Evolutionary conservation across 768 basidiomycete species (phyloP).

Genomic region (Rubroboletus pulcherrimus): DNA sequence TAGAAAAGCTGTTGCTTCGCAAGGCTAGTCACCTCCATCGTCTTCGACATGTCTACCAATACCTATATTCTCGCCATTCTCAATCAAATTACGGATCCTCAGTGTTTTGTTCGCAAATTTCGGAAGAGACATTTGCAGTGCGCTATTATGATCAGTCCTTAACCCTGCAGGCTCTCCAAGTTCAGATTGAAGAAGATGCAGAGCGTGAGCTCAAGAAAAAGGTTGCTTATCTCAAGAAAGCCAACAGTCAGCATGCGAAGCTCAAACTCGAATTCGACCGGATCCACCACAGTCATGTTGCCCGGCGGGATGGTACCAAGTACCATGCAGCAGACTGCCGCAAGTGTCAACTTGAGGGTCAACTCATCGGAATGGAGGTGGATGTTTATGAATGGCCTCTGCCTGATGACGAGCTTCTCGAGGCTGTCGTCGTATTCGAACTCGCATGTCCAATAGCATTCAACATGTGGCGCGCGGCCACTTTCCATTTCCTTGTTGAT

Average conservation of each 20-base stretch:
- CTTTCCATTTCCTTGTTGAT: constrained; percentile 31
- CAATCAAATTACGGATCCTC: constrained; percentile 20
- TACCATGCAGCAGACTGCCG: neutral
- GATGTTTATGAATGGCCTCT: constrained; percentile 44
- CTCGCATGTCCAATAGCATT: constrained; percentile 35
- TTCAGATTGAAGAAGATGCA: constrained; percentile 31
- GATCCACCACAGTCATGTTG: neutral
- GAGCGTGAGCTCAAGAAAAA: constrained; percentile 19
- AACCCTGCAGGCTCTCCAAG: constrained; percentile 24
- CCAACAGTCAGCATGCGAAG: constrained; percentile 10
- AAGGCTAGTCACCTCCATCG: constrained; percentile 27
- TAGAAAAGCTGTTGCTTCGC: constrained; percentile 29
- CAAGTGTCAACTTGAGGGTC: constrained; percentile 24
- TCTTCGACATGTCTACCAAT: constrained; percentile 22
- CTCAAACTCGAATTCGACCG: neutral
- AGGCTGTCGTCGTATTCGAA: constrained; percentile 39
- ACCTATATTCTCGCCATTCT: constrained; percentile 33
- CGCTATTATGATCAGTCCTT: constrained; percentile 33
- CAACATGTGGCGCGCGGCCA: constrained; percentile 33
- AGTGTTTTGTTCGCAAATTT: constrained; percentile 29
- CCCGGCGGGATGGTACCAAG: no score
- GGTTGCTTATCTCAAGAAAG: constrained; percentile 12
- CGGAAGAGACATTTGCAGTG: constrained; percentile 27
- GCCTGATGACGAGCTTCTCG: constrained; percentile 23
- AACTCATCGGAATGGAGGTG: constrained; percentile 26